Percentiles rank a stretch among this genome's conserved stretches.
These are phyloP conservation scores for Vachellia collinsii DNA, from an alignment of 306 rosid genomes.

Conservation along the genomic window DNA sequence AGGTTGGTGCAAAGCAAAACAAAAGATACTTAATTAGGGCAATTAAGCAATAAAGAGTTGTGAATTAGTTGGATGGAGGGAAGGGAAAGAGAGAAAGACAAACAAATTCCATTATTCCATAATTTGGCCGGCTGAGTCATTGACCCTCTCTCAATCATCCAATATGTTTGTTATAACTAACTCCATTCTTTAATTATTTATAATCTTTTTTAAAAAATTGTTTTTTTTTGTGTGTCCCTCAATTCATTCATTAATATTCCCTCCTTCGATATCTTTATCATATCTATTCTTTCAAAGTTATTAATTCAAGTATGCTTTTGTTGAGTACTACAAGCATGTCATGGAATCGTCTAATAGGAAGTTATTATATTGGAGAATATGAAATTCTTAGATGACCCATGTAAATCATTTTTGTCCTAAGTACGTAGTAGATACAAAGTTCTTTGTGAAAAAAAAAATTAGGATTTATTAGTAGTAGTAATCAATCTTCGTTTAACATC, in stretches of 20 bases:
- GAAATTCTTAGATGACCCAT: neutral
- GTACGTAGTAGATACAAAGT: neutral
- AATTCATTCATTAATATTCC: slow-evolving; percentile 19
- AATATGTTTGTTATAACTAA: neutral
- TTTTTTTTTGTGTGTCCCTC: slow-evolving; percentile 2
- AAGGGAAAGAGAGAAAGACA: neutral
- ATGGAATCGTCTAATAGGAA: neutral
- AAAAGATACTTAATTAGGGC: neutral
- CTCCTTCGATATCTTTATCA: neutral
- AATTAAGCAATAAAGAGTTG: neutral
- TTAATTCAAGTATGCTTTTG: slow-evolving; percentile 7
- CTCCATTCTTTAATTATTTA: neutral
- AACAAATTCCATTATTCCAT: neutral
- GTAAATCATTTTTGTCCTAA: neutral
- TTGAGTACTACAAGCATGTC: neutral
- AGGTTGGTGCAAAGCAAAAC: neutral
- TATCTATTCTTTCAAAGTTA: neutral
- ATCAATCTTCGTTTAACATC: no score
- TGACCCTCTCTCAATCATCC: slow-evolving; percentile 5
- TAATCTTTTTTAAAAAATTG: neutral
- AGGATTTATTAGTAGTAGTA: no score
- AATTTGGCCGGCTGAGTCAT: neutral
- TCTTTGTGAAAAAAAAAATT: neutral
- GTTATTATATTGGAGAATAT: neutral
- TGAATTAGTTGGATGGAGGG: neutral